Conservation (phyloP, 2,329 filamentous ascomycete genomes). For the Thielaviopsis euricoi region DNA sequence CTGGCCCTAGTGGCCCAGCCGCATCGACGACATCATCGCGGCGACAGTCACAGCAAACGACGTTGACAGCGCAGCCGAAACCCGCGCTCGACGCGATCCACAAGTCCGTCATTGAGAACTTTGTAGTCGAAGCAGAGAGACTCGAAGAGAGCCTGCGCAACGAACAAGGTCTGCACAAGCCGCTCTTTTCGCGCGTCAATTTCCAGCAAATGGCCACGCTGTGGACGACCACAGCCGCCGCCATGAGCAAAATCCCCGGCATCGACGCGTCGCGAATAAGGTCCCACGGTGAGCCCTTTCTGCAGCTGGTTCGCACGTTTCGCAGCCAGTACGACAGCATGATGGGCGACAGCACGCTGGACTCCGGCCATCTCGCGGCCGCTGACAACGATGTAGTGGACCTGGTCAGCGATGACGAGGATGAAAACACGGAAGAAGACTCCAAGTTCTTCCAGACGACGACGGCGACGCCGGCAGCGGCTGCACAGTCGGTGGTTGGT, state of each 20-base stretch:
- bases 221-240: slow-evolving; percentile 43
- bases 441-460: slow-evolving; percentile 31
- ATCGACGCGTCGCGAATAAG: slow-evolving; percentile 47
- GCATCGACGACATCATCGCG: not conserved
- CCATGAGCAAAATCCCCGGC: slow-evolving; percentile 46
- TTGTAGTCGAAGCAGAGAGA: slow-evolving; percentile 44
- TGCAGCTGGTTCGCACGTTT: slow-evolving; percentile 38
- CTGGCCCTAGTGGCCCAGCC: slow-evolving; percentile 13
- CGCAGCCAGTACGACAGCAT: slow-evolving; percentile 32
- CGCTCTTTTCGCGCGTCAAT: slow-evolving; percentile 52
- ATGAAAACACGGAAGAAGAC: slow-evolving; percentile 22
- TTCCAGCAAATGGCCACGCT: slow-evolving; percentile 57
- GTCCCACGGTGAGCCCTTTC: slow-evolving; percentile 42
- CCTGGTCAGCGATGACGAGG: slow-evolving; percentile 31
- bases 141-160: slow-evolving; percentile 46
- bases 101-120: slow-evolving; percentile 44
- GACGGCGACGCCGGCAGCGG: slow-evolving; percentile 11
- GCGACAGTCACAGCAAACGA: slow-evolving; percentile 10
- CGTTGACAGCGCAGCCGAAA: slow-evolving; percentile 27
- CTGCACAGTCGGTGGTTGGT: not conserved
- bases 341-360: slow-evolving; percentile 19
- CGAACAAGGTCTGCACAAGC: slow-evolving; percentile 35
- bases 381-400: slow-evolving; percentile 32
- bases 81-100: slow-evolving; percentile 42
- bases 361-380: slow-evolving; percentile 10